A percentile compares a stretch with the other conserved stretches of the same genome.
These are phyloP conservation scores for Calonectria pteridis DNA, from an alignment of 2,329 filamentous ascomycete species.

Conservation along the genomic window DNA sequence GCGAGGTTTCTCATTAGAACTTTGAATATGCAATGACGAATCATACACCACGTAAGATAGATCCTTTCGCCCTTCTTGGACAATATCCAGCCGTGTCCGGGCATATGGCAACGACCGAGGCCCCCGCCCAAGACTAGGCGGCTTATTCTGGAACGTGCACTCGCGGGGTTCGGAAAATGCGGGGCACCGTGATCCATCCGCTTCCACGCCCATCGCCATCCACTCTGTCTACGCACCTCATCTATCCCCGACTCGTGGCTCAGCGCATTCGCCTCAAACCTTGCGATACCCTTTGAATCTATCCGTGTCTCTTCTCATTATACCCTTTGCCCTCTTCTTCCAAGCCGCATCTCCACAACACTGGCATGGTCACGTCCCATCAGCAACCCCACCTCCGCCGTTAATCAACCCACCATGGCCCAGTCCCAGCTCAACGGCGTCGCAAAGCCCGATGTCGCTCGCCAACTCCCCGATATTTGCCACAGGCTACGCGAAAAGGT, in stretches of 20 bases:
- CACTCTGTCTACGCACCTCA: neutral
- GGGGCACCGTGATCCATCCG: conserved; percentile 20
- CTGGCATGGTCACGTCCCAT: neutral
- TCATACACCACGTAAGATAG: neutral
- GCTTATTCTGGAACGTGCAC: neutral
- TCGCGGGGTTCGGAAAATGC: conserved; percentile 22
- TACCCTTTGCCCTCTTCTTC: neutral
- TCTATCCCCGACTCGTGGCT: neutral
- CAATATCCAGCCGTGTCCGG: neutral
- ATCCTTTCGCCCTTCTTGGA: neutral
- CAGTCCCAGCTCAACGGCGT: conserved; percentile 23
- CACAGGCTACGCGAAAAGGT: conserved; percentile 70
- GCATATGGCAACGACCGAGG: neutral
- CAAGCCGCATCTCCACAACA: neutral
- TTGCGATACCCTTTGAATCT: neutral
- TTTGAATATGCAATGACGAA: neutral
- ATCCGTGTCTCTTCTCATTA: neutral
- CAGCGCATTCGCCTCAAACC: neutral
- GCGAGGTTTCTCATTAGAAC: too few relatives aligned
- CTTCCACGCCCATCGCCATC: conserved; percentile 18
- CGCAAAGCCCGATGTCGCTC: conserved; percentile 26
- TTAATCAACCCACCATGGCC: conserved; percentile 18
- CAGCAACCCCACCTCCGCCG: neutral
- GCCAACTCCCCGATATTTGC: conserved; percentile 58
- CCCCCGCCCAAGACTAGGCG: conserved; percentile 1